Conservation (phyloP, 345 rosid genomes). For the Arabis alpina region DNA sequence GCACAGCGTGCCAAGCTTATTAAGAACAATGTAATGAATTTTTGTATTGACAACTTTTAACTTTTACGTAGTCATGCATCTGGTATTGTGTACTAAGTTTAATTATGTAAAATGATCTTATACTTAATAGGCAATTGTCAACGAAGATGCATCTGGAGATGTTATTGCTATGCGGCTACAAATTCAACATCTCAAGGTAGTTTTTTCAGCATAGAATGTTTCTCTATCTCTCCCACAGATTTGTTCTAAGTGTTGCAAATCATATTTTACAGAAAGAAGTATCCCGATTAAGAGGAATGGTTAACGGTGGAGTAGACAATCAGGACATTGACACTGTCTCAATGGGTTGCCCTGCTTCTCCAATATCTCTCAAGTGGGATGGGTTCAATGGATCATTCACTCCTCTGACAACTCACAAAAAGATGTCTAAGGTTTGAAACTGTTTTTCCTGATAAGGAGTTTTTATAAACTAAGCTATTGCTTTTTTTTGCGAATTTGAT, state of each 20-base stretch:
- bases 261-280: conserved; percentile 76
- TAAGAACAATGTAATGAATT: conserved; percentile 78
- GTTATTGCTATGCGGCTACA: conserved; percentile 89
- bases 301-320: conserved; percentile 60
- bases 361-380: conserved; percentile 73
- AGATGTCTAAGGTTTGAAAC: conserved; percentile 56
- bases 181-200: conserved; percentile 95
- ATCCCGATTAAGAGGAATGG: conserved; percentile 58
- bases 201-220: conserved; percentile 7
- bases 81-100: background rate
- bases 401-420: conserved; percentile 69
- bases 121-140: conserved; percentile 75
- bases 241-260: conserved; percentile 24
- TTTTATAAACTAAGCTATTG: too few relatives aligned
- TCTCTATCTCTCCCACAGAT: background rate
- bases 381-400: conserved; percentile 71
- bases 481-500: conserved; percentile 3
- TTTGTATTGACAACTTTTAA: conserved; percentile 6
- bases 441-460: background rate
- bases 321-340: conserved; percentile 54
- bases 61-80: conserved; percentile 17
- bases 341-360: conserved; percentile 66
- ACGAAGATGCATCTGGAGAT: conserved; percentile 98
- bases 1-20: conserved; percentile 99
- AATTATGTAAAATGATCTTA: conserved; percentile 7